Percentiles rank a stretch among this genome's conserved stretches.
These are phyloP conservation scores for Aspergillus caelatus DNA, from an alignment of 2,329 filamentous ascomycete species.

Conservation along the genomic window DNA sequence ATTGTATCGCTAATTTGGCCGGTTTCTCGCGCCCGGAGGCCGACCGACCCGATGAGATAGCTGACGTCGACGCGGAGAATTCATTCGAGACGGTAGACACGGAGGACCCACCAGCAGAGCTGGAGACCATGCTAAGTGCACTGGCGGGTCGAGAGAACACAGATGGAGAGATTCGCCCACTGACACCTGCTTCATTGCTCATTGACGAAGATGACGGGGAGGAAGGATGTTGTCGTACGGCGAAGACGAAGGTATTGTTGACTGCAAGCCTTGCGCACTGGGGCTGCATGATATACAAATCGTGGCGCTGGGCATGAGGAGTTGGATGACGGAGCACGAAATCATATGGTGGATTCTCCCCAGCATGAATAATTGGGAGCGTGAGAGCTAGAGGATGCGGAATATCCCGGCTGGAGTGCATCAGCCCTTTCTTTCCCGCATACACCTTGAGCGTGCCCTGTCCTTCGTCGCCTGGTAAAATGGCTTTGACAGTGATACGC, in stretches of 20 bases:
- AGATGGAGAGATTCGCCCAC: slow-evolving; percentile 54
- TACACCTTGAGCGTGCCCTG: slow-evolving; percentile 87
- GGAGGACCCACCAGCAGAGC: slow-evolving; percentile 55
- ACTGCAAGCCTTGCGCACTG: slow-evolving; percentile 85
- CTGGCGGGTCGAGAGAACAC: slow-evolving; percentile 58
- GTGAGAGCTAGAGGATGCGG: slow-evolving; percentile 88
- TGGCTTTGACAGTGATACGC: slow-evolving; percentile 88
- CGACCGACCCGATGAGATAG: slow-evolving; percentile 55
- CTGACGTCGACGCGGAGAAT: slow-evolving; percentile 50
- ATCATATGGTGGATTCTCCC: slow-evolving; percentile 91
- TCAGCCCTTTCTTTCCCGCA: slow-evolving; percentile 88
- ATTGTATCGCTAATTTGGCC: slow-evolving; percentile 93
- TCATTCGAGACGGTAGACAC: slow-evolving; percentile 49
- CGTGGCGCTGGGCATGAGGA: slow-evolving; percentile 94
- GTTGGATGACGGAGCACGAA: slow-evolving; percentile 93
- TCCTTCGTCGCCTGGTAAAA: slow-evolving; percentile 89
- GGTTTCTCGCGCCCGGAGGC: slow-evolving; percentile 65
- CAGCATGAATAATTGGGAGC: slow-evolving; percentile 85
- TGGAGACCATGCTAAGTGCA: slow-evolving; percentile 63
- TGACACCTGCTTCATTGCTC: slow-evolving; percentile 34
- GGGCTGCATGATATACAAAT: slow-evolving; percentile 94
- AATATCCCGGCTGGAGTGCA: slow-evolving; percentile 97
- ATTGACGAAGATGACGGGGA: slow-evolving; percentile 50
- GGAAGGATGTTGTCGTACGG: slow-evolving; percentile 88
- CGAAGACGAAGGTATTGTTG: slow-evolving; percentile 98